Percentiles rank a stretch among this genome's conserved stretches.
phyloP scores from a whole-genome alignment of 176 grass and related monocot species.

The Puccinellia tenuiflora region DNA sequence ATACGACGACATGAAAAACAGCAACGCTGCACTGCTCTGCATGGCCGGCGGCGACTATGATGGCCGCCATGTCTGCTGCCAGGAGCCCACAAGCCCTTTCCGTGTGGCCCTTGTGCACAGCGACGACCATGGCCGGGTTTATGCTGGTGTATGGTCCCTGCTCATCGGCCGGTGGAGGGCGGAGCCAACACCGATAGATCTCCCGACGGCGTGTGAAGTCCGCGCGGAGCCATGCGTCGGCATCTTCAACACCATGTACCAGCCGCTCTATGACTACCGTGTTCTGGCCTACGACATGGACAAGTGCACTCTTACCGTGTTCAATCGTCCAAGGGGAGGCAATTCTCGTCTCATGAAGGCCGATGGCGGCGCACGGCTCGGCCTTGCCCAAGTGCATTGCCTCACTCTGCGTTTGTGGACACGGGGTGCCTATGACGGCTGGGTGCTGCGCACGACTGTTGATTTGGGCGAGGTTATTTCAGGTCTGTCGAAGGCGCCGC shows the following conservation, averaged over 20 bases:
- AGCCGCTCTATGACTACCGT: neutral
- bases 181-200: neutral
- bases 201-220: neutral
- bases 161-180: neutral
- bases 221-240: neutral
- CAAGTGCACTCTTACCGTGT: neutral
- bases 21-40: neutral
- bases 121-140: neutral
- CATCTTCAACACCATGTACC: neutral
- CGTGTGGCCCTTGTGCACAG: neutral
- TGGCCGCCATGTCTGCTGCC: neutral
- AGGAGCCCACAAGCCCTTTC: neutral
- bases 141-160: neutral
- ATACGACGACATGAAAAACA: neutral
- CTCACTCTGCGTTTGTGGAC: constrained; percentile 19
- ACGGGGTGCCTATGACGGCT: neutral
- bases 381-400: constrained; percentile 13
- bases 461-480: neutral
- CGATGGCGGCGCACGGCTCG: constrained; percentile 13
- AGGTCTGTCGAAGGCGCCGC: neutral
- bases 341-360: constrained; percentile 22
- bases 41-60: neutral
- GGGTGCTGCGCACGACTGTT: neutral
- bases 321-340: neutral
- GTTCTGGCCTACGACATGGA: neutral